A percentile compares a stretch with the other conserved stretches of the same genome.
Conservation (phyloP, 495 filamentous ascomycete species). For the Daldinia bambusicola region DNA sequence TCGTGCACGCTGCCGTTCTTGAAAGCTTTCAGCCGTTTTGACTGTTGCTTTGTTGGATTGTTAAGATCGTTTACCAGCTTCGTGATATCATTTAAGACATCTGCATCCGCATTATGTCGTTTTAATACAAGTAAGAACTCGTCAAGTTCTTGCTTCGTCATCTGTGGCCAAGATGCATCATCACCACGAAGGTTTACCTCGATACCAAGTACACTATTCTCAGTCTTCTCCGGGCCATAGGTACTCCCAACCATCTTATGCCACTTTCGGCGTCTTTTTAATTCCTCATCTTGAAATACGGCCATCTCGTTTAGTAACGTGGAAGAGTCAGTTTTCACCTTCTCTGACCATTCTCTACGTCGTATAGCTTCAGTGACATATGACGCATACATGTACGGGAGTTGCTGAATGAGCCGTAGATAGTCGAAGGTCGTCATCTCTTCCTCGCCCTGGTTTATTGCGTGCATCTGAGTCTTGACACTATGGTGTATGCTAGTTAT, state of each 20-base stretch:
- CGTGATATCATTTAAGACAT: slow-evolving; percentile 61
- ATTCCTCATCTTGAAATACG: slow-evolving; percentile 87
- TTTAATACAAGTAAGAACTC: slow-evolving; percentile 71
- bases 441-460: slow-evolving; percentile 74
- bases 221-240: slow-evolving; percentile 56
- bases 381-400: slow-evolving; percentile 89
- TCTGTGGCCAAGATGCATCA: slow-evolving; percentile 80
- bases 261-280: slow-evolving; percentile 89
- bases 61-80: slow-evolving; percentile 71
- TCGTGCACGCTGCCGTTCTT: slow-evolving; percentile 97
- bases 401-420: slow-evolving; percentile 75
- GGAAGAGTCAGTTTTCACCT: slow-evolving; percentile 83
- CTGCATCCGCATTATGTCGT: slow-evolving; percentile 59
- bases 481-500: slow-evolving; percentile 78
- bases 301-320: slow-evolving; percentile 92
- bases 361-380: slow-evolving; percentile 85
- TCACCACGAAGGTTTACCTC: slow-evolving; percentile 88
- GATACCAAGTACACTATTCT: slow-evolving; percentile 71
- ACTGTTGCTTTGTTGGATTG: slow-evolving; percentile 77
- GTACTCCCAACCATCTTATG: slow-evolving; percentile 77
- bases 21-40: slow-evolving; percentile 87
- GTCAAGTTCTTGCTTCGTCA: slow-evolving; percentile 70
- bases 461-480: slow-evolving; percentile 74
- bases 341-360: slow-evolving; percentile 89
- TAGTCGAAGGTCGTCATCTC: slow-evolving; percentile 78